Evolutionary conservation across 148 eudicot species (phyloP), one percentile per base, ranked within the genome.

Genomic region (Vaccinium vitisidaea): DNA sequence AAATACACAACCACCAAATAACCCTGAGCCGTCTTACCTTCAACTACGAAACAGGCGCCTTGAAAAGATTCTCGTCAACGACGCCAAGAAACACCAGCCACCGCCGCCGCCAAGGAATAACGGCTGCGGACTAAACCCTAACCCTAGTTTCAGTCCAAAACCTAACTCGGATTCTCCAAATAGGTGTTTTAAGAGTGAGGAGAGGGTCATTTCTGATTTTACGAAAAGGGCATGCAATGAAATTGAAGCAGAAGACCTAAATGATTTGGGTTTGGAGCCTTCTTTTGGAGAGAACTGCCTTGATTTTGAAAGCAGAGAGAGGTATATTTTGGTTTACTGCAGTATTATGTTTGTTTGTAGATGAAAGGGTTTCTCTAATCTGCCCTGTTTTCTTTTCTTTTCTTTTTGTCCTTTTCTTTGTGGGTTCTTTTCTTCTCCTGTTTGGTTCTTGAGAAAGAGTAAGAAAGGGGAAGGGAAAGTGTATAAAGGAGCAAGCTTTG

Each of bases 251-350:
- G 91, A 86, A 79, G 90, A 86, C 71, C 58, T 48, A n/a, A 16
- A 32, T 70, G 83, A 83, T 86, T 84, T 74, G 52, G 88, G 77
- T 75, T 81, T 89, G 55, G 93, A 92, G 77, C 88, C 87, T 59
- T 91, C 90, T 16, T 93, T 89, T 86, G 98, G 94, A 15, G 98
- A 95, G 89, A 94, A 95, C 79, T 85, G 86, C 88, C 85, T 93
- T 84, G 98, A 91, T 30, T 82, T 88, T 90, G 94, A 94, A 83
- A 76, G 81, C 52, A 87, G 88, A 83, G 93, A 85, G 89, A 92
- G 98, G 98, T 93, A 84, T 79, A 82, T 83, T 85, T 77, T 10
- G 27, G 27, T 84, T 16, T 30, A 2, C 56, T 53, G 39, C 0
- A 36, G 39, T 36, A 15, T 78, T 30, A 14, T 27, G 1, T 55